Percentiles rank a stretch among this genome's conserved stretches.
Evolutionary conservation across 176 grass and related monocot genomes (phyloP).

Genomic region (Carex kokanica): DNA sequence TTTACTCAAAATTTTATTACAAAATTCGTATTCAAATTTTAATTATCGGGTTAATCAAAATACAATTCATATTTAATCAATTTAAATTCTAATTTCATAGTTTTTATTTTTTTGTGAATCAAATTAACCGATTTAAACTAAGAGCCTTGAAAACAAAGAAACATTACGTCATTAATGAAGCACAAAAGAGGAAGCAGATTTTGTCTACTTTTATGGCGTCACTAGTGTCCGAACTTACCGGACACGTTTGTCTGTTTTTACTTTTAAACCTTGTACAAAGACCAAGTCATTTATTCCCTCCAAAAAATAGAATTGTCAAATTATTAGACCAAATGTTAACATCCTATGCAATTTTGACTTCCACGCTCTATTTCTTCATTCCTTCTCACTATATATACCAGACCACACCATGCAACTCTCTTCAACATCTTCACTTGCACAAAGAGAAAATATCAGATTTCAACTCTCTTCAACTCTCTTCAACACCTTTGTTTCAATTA

Average conservation of each 20-base stretch:
- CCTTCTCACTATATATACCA: background rate
- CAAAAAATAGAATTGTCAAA: background rate
- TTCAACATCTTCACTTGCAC: background rate
- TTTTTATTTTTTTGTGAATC: too few species aligned
- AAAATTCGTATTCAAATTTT: too few species aligned
- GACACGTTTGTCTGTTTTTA: slow-evolving; percentile 1
- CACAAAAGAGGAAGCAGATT: background rate
- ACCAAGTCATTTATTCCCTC: background rate
- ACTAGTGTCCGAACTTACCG: background rate
- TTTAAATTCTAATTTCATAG: too few species aligned
- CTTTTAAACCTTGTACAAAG: background rate
- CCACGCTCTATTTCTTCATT: background rate
- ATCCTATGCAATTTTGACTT: background rate
- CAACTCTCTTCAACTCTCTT: too few species aligned
- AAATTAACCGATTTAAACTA: too few species aligned
- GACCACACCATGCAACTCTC: slow-evolving; percentile 1
- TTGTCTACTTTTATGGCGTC: background rate
- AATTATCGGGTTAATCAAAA: too few species aligned
- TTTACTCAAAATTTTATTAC: too few species aligned
- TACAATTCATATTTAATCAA: too few species aligned
- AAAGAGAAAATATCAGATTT: background rate
- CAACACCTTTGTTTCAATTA: background rate
- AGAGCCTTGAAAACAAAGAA: background rate
- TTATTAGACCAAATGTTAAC: background rate
- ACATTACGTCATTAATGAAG: background rate